phyloP scores from a whole-genome alignment of 192 early-diverging fungal genomes.

The Dimargaris cristalligena region DNA sequence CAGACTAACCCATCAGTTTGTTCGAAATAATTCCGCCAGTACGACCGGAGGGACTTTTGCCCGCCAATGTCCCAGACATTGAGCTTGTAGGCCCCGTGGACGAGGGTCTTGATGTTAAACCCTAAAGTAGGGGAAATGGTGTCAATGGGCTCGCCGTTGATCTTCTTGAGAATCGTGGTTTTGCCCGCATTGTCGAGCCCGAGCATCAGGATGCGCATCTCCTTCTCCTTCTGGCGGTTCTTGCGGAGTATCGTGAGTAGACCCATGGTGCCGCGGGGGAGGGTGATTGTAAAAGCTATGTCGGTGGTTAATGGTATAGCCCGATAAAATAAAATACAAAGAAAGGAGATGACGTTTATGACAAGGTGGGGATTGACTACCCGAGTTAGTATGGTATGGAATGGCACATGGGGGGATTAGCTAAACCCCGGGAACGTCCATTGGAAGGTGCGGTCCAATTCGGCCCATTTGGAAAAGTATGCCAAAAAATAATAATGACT shows the following conservation, averaged over 20 bases:
- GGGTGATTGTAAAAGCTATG: too few relatives aligned
- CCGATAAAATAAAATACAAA: too few relatives aligned
- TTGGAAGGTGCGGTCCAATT: too few relatives aligned
- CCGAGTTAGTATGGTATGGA: too few relatives aligned
- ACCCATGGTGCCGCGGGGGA: constrained; percentile 83
- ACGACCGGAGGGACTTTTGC: constrained; percentile 88
- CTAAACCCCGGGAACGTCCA: too few relatives aligned
- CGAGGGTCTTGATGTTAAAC: constrained; percentile 93
- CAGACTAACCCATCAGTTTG: constrained; percentile 94
- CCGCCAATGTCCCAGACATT: constrained; percentile 98
- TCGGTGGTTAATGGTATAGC: too few relatives aligned
- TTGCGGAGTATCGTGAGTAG: constrained; percentile 89
- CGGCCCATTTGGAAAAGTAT: too few relatives aligned
- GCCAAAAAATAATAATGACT: too few relatives aligned
- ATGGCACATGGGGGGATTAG: too few relatives aligned
- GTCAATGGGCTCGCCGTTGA: constrained; percentile 83
- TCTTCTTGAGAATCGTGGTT: constrained; percentile 89
- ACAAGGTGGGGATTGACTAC: too few relatives aligned
- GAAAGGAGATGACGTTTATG: too few relatives aligned
- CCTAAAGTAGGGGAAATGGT: constrained; percentile 90
- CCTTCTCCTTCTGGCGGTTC: constrained; percentile 76
- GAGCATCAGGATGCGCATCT: constrained; percentile 86
- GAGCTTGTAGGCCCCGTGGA: constrained; percentile 54
- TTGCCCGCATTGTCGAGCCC: constrained; percentile 99
- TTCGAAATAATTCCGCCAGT: constrained; percentile 99